phyloP scores from a whole-genome alignment of 768 basidiomycete genomes.

The Russula lepida region DNA sequence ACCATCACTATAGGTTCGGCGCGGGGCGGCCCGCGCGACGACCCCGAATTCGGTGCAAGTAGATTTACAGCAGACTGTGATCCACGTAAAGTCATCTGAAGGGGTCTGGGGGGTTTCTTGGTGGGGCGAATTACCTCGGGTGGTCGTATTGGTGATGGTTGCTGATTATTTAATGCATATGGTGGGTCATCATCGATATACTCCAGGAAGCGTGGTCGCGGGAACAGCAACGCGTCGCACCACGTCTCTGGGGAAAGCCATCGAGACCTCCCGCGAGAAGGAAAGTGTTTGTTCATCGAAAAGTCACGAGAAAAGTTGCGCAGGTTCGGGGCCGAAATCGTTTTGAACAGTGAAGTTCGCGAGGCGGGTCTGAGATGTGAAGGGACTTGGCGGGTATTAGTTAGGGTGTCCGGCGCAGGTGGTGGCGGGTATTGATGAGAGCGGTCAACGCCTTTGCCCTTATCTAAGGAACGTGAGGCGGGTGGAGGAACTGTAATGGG shows the following conservation, averaged over 20 bases:
- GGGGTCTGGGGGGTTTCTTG: neutral
- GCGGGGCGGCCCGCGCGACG: constrained; percentile 13
- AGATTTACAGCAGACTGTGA: constrained; percentile 7
- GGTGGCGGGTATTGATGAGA: constrained; percentile 21
- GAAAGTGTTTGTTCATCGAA: constrained; percentile 20
- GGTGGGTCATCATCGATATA: constrained; percentile 30
- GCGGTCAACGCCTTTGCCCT: constrained; percentile 20
- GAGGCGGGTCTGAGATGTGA: constrained; percentile 27
- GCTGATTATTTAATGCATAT: constrained; percentile 14
- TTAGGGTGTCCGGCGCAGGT: constrained; percentile 28
- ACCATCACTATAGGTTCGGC: constrained; percentile 13
- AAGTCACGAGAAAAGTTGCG: constrained; percentile 24
- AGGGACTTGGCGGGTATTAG: constrained; percentile 28
- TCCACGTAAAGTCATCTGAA: neutral
- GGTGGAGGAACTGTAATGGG: constrained; percentile 9
- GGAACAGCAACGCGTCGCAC: constrained; percentile 75
- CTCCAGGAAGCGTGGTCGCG: constrained; percentile 58
- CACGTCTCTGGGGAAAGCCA: constrained; percentile 72
- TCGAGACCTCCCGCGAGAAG: constrained; percentile 41
- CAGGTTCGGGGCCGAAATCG: constrained; percentile 62
- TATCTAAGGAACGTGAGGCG: constrained; percentile 24
- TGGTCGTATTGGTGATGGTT: neutral
- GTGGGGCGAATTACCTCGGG: neutral
- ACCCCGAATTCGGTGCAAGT: neutral
- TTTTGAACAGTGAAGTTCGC: constrained; percentile 38